Evolutionary conservation across 2,329 filamentous ascomycete genomes (phyloP).

Genomic region (Xylaria sp.): DNA sequence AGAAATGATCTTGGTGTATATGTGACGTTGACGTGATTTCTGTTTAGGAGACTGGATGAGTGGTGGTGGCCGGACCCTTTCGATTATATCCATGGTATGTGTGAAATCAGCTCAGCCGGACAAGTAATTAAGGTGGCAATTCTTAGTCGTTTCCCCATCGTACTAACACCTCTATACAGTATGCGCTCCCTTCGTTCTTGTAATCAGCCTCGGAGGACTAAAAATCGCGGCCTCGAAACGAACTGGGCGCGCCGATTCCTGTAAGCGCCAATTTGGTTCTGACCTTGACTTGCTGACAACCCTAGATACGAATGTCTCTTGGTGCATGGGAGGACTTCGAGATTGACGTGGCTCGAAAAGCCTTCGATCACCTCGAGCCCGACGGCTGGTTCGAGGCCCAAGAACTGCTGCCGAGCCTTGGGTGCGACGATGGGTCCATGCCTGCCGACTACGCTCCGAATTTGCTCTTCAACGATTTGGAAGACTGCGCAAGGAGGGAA

Average conservation of each 20-base stretch:
- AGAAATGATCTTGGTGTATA: conserved; percentile 1
- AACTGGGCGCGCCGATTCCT: background rate
- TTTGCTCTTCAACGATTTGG: conserved; percentile 56
- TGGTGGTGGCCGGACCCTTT: conserved; percentile 66
- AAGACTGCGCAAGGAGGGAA: conserved; percentile 52
- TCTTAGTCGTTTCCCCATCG: background rate
- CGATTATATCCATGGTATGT: conserved; percentile 61
- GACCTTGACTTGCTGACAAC: conserved; percentile 12
- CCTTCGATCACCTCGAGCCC: conserved; percentile 60
- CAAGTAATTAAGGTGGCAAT: background rate
- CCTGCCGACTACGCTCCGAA: conserved; percentile 52
- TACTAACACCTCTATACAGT: conserved; percentile 14
- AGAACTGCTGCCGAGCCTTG: conserved; percentile 55
- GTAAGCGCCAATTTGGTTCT: background rate
- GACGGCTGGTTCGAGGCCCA: conserved; percentile 68
- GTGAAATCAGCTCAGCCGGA: background rate
- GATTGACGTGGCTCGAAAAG: conserved; percentile 61
- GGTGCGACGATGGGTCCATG: conserved; percentile 61
- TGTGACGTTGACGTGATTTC: background rate
- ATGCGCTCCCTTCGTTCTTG: background rate
- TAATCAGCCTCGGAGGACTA: background rate
- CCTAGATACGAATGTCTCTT: conserved; percentile 57
- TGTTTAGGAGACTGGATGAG: conserved; percentile 54
- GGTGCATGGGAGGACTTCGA: conserved; percentile 63
- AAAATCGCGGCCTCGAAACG: background rate